A percentile compares a stretch with the other conserved stretches of the same genome.
Conservation (phyloP, 768 basidiomycete genomes). For the Boletus edulis region DNA sequence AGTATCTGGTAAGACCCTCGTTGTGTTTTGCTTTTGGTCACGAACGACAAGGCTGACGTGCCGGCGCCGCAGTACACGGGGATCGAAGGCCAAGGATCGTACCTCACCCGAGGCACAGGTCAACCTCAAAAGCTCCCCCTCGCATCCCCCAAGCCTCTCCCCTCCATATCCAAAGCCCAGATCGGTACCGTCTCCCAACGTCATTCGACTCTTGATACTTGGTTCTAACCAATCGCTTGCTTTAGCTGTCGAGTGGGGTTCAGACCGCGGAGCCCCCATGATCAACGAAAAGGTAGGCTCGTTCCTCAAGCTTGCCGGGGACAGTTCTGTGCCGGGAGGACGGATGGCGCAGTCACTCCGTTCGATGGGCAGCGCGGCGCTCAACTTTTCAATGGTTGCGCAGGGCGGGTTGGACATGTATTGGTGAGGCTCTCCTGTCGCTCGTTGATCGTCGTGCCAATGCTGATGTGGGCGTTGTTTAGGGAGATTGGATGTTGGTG, state of each 20-base stretch:
- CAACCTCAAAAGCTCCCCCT: conserved; percentile 64
- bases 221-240: conserved; percentile 9
- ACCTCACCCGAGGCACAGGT: conserved; percentile 50
- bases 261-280: conserved; percentile 57
- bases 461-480: neutral
- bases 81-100: conserved; percentile 76
- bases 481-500: conserved; percentile 83
- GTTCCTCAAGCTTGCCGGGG: conserved; percentile 73
- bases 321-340: conserved; percentile 64
- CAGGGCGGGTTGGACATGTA: conserved; percentile 87
- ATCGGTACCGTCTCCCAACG: conserved; percentile 43
- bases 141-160: conserved; percentile 56
- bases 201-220: neutral
- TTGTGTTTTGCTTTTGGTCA: neutral
- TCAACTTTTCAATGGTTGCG: conserved; percentile 83
- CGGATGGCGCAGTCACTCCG: conserved; percentile 85
- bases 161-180: conserved; percentile 67
- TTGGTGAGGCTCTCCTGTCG: conserved; percentile 50
- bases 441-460: neutral
- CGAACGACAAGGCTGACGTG: neutral
- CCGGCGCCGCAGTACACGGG: conserved; percentile 61
- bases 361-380: conserved; percentile 79
- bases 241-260: conserved; percentile 85
- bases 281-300: conserved; percentile 61
- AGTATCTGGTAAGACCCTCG: conserved; percentile 56